These are phyloP conservation scores for Euphorbia pulcherrima DNA, from an alignment of 345 rosid species.

Conservation along the genomic window DNA sequence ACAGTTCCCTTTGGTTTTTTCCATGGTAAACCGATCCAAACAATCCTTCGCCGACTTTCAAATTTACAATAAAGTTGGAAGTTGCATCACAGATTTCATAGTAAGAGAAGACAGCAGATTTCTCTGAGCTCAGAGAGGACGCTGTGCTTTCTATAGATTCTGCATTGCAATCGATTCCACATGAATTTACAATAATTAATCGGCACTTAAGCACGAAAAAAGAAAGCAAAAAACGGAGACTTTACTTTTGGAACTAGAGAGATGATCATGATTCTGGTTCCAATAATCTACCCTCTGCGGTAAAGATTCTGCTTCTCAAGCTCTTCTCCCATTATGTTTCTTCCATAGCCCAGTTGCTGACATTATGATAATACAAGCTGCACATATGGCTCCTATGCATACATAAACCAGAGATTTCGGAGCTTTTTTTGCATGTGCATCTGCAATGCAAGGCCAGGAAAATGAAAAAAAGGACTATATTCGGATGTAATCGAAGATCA, in stretches of 20 bases:
- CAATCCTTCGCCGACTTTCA: slow-evolving; percentile 39
- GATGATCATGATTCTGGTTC: slow-evolving; percentile 8
- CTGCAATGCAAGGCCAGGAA: slow-evolving; percentile 21
- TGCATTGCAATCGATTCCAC: slow-evolving; percentile 10
- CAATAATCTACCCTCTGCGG: background rate
- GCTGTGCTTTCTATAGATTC: slow-evolving; percentile 19
- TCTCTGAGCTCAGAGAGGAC: slow-evolving; percentile 20
- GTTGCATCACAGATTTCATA: slow-evolving; percentile 32
- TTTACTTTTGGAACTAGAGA: slow-evolving; percentile 15
- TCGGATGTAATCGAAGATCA: background rate
- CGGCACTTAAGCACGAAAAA: background rate
- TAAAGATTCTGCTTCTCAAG: background rate
- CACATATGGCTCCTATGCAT: slow-evolving; percentile 20
- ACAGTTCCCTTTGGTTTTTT: slow-evolving; percentile 22
- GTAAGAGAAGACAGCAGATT: slow-evolving; percentile 26
- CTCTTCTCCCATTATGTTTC: slow-evolving; percentile 11
- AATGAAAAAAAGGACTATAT: background rate
- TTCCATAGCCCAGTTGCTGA: slow-evolving; percentile 17
- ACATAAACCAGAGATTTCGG: slow-evolving; percentile 14
- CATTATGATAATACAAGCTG: slow-evolving; percentile 16
- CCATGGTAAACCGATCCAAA: slow-evolving; percentile 34
- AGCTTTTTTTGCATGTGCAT: slow-evolving; percentile 6
- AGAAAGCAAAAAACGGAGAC: background rate
- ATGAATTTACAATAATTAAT: background rate
- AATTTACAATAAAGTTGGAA: slow-evolving; percentile 24